Evolutionary conservation across 768 basidiomycete species (phyloP).

Genomic region (Mycena capillaripes): DNA sequence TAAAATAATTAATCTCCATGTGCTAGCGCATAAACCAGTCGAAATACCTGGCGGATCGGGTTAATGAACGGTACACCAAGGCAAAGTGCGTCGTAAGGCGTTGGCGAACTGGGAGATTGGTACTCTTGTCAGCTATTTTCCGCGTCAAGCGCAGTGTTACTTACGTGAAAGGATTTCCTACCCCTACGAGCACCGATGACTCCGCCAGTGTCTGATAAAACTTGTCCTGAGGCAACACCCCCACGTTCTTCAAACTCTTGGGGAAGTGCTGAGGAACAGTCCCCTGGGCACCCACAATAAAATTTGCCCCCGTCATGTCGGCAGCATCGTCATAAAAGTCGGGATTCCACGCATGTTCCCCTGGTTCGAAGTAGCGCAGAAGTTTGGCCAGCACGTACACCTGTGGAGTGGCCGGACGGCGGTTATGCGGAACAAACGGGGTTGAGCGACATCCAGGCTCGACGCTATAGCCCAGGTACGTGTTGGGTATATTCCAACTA

Average conservation of each 20-base stretch:
- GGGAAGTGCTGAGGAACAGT: too few relatives aligned
- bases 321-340: conserved; percentile 18
- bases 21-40: too few relatives aligned
- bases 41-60: conserved; percentile 33
- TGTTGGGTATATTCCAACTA: conserved; percentile 12
- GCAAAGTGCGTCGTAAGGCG: conserved; percentile 50
- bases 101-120: conserved; percentile 35
- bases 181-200: conserved; percentile 12
- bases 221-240: conserved; percentile 7
- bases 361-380: not conserved
- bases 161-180: conserved; percentile 10
- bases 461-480: conserved; percentile 46
- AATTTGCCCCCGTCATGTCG: not conserved
- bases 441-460: conserved; percentile 44
- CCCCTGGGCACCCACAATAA: not conserved
- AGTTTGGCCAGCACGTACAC: conserved; percentile 15
- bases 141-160: not conserved
- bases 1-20: conserved; percentile 18
- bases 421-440: conserved; percentile 42
- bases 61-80: conserved; percentile 54
- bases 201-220: conserved; percentile 14
- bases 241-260: conserved; percentile 4
- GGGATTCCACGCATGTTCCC: not conserved
- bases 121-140: too few relatives aligned
- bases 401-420: conserved; percentile 28